Conservation (phyloP, 2,329 filamentous ascomycete genomes). For the Hymenotorrendiella dingleyae region DNA sequence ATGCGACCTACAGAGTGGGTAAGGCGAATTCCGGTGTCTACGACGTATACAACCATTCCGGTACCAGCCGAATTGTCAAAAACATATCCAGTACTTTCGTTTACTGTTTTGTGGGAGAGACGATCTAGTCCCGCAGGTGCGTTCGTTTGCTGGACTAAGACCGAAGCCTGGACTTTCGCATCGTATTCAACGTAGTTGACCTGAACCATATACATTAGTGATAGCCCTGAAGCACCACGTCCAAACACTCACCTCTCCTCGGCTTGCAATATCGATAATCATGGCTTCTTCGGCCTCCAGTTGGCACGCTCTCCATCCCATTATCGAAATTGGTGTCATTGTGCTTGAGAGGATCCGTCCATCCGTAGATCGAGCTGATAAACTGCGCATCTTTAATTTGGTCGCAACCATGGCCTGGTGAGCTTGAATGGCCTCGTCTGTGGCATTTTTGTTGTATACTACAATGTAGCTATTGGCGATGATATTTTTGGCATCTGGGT, state of each 20-base stretch:
- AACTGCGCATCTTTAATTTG: conserved; percentile 50
- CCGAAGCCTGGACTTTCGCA: conserved; percentile 39
- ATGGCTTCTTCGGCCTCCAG: conserved; percentile 46
- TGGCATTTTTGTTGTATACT: conserved; percentile 52
- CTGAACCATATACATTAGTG: too few species aligned
- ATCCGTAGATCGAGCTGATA: conserved; percentile 43
- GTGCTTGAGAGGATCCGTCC: conserved; percentile 44
- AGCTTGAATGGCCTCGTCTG: conserved; percentile 41
- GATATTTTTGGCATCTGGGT: conserved; percentile 41
- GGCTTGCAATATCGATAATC: conserved; percentile 42
- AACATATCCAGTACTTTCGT: conserved; percentile 25
- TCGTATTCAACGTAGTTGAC: conserved; percentile 51
- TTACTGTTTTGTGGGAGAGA: conserved; percentile 24
- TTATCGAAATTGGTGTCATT: conserved; percentile 42
- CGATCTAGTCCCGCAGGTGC: conserved; percentile 36
- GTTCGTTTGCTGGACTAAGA: conserved; percentile 44
- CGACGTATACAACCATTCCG: conserved; percentile 32
- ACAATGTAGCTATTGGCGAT: conserved; percentile 56
- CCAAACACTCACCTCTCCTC: too few species aligned
- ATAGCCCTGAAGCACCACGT: too few species aligned
- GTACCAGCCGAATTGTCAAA: conserved; percentile 30
- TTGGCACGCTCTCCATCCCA: conserved; percentile 46
- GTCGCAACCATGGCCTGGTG: conserved; percentile 44
- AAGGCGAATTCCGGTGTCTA: conserved; percentile 33
- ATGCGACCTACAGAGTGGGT: conserved; percentile 23